Percentiles rank a stretch among this genome's conserved stretches.
Conservation (phyloP, 1,284 basidiomycete genomes). For the Austroboletus niveus region DNA sequence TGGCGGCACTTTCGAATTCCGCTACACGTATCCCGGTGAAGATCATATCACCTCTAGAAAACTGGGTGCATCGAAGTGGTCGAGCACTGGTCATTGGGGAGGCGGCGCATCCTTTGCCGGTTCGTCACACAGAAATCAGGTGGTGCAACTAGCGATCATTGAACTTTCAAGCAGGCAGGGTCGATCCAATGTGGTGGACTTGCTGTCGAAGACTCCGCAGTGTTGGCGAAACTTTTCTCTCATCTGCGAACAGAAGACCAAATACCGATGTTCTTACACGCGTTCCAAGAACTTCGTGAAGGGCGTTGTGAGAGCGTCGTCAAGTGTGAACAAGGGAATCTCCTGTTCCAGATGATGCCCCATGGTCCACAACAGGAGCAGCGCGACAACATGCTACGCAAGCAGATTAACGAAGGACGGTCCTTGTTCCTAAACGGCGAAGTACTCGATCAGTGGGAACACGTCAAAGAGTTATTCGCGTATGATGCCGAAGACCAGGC, state of each 20-base stretch:
- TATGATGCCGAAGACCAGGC: slow-evolving; percentile 46
- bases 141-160: background rate
- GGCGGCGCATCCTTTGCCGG: slow-evolving; percentile 53
- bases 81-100: slow-evolving; percentile 49
- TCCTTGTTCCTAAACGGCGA: slow-evolving; percentile 33
- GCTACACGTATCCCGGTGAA: slow-evolving; percentile 38
- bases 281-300: slow-evolving; percentile 51
- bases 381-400: slow-evolving; percentile 44
- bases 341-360: slow-evolving; percentile 40
- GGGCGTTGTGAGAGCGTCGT: slow-evolving; percentile 39
- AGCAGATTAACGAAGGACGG: slow-evolving; percentile 37
- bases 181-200: slow-evolving; percentile 50
- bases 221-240: slow-evolving; percentile 56
- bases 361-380: slow-evolving; percentile 37
- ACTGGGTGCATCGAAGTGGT: slow-evolving; percentile 53
- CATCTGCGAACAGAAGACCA: slow-evolving; percentile 50
- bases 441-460: slow-evolving; percentile 36
- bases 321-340: slow-evolving; percentile 37
- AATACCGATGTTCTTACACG: slow-evolving; percentile 49
- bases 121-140: slow-evolving; percentile 26
- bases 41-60: slow-evolving; percentile 40
- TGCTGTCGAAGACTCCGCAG: slow-evolving; percentile 55
- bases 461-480: slow-evolving; percentile 40
- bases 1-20: slow-evolving; percentile 37
- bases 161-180: slow-evolving; percentile 40